Percentiles rank a stretch among this genome's conserved stretches.
Conservation (phyloP, 2,329 filamentous ascomycete species). For the Hyphodiscus sp. region DNA sequence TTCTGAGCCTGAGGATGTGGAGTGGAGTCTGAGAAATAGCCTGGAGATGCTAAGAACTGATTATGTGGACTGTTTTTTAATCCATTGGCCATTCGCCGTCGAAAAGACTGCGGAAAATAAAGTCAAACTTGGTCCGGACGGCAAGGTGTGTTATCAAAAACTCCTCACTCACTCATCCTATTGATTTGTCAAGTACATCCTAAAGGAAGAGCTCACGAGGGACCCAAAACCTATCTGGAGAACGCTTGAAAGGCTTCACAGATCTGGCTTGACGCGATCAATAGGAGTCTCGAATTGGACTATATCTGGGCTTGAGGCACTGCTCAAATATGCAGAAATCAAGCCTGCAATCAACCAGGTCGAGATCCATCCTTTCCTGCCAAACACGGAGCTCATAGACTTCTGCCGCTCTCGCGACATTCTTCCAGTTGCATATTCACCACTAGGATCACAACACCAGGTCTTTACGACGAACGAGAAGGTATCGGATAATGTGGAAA, state of each 20-base stretch:
- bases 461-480: conserved; percentile 58
- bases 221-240: conserved; percentile 64
- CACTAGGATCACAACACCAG: conserved; percentile 57
- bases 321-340: conserved; percentile 42
- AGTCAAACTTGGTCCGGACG: conserved; percentile 41
- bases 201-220: conserved; percentile 56
- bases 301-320: conserved; percentile 44
- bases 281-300: conserved; percentile 57
- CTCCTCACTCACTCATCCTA: conserved; percentile 3
- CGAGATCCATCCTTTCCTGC: conserved; percentile 68
- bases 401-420: conserved; percentile 63
- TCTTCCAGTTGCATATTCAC: conserved; percentile 66
- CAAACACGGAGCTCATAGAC: conserved; percentile 64
- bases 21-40: conserved; percentile 64
- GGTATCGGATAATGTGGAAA: conserved; percentile 49
- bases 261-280: conserved; percentile 48
- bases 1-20: conserved; percentile 52
- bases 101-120: conserved; percentile 70
- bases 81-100: conserved; percentile 77
- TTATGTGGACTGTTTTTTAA: conserved; percentile 73
- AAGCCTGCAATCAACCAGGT: conserved; percentile 46
- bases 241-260: conserved; percentile 60
- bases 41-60: conserved; percentile 67
- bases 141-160: conserved; percentile 35
- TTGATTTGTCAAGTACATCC: conserved; percentile 40